Percentiles rank a stretch among this genome's conserved stretches.
These are phyloP conservation scores for Cladophialophora psammophila DNA, from an alignment of 2,329 filamentous ascomycete species.

Conservation along the genomic window DNA sequence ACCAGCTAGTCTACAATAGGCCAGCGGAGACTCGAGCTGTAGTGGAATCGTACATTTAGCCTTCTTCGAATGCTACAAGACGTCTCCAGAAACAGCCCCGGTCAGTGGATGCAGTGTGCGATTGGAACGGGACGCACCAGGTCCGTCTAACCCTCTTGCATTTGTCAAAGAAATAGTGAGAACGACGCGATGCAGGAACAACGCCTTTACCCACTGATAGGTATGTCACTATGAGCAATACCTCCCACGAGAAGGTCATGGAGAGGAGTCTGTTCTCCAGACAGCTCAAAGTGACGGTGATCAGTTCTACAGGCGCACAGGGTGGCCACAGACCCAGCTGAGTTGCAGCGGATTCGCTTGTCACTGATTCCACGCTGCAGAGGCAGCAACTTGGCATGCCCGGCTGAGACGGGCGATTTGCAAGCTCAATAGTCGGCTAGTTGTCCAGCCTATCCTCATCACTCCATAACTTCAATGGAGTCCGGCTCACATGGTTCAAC, in stretches of 20 bases:
- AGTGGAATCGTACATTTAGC: neutral
- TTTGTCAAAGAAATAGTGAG: neutral
- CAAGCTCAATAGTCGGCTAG: neutral
- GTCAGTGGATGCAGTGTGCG: neutral
- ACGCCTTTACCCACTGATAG: neutral
- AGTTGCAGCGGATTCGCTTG: neutral
- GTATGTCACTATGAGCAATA: neutral
- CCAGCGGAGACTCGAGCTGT: neutral
- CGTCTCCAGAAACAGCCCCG: neutral
- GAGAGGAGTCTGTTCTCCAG: neutral
- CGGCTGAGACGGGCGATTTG: neutral
- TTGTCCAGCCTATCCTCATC: neutral
- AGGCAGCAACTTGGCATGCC: neutral
- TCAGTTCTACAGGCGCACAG: neutral
- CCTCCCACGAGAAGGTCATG: neutral
- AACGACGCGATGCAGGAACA: neutral
- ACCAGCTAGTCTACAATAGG: too few species aligned
- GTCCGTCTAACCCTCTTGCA: neutral
- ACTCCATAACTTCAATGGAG: neutral
- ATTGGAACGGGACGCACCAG: neutral
- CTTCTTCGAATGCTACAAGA: neutral
- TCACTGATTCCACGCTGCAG: neutral
- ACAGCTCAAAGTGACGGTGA: neutral
- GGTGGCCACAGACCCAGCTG: neutral
- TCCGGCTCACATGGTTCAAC: neutral